phyloP scores from a whole-genome alignment of 495 filamentous ascomycete genomes.

The Aspergillus heteromorphus region DNA sequence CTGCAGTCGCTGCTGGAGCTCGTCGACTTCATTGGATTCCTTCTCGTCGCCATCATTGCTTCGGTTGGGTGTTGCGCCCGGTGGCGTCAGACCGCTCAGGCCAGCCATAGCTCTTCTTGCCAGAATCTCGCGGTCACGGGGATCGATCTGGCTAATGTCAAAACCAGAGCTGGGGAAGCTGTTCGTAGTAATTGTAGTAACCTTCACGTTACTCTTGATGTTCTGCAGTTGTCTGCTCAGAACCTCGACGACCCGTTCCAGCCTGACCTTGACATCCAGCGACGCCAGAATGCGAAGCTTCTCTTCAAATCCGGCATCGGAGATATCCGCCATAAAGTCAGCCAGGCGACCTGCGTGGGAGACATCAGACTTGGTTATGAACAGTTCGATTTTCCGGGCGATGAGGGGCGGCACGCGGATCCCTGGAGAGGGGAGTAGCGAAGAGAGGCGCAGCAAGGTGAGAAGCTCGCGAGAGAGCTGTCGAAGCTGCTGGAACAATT shows the following conservation, averaged over 20 bases:
- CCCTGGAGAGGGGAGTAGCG: constrained; percentile 59
- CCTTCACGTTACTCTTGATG: constrained; percentile 76
- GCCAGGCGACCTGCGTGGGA: constrained; percentile 81
- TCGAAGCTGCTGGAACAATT: constrained; percentile 74
- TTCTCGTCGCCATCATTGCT: constrained; percentile 57
- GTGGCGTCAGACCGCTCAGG: constrained; percentile 47
- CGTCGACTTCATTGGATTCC: constrained; percentile 80
- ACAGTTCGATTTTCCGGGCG: constrained; percentile 75
- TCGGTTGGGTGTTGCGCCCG: constrained; percentile 43
- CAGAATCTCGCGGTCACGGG: constrained; percentile 49
- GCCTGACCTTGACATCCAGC: constrained; percentile 66
- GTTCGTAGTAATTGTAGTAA: constrained; percentile 63
- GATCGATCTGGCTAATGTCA: constrained; percentile 49
- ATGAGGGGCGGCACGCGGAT: constrained; percentile 73
- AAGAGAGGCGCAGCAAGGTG: constrained; percentile 68
- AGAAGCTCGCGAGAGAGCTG: constrained; percentile 78
- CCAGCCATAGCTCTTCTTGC: constrained; percentile 45
- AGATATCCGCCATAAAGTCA: constrained; percentile 91
- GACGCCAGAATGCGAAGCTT: constrained; percentile 78
- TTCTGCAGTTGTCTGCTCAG: constrained; percentile 70
- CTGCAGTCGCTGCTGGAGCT: constrained; percentile 80
- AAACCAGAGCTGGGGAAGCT: constrained; percentile 49
- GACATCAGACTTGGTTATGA: constrained; percentile 71
- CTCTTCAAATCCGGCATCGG: constrained; percentile 80
- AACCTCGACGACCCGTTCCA: constrained; percentile 74